These are phyloP conservation scores for Pseudoturritis turrita DNA, from an alignment of 345 rosid species.

Conservation along the genomic window DNA sequence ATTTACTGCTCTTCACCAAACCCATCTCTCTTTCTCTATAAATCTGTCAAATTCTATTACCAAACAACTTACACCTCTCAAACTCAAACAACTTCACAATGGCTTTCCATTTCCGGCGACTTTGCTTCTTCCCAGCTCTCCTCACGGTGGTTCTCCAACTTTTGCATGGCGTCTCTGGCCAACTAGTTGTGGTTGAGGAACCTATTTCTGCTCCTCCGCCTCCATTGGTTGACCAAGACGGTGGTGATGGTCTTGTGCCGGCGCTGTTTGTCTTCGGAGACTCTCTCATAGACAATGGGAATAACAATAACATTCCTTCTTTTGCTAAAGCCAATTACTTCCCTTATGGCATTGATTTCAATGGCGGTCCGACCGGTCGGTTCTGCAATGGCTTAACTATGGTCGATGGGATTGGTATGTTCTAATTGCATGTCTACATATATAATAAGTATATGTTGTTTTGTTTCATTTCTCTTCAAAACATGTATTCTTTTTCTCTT, in stretches of 20 bases:
- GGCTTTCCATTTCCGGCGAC: constrained; percentile 17
- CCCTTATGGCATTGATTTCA: constrained; percentile 96
- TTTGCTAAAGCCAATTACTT: constrained; percentile 90
- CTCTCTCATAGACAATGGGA: constrained; percentile 91
- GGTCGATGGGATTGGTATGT: constrained; percentile 81
- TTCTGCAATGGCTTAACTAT: constrained; percentile 94
- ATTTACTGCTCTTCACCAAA: constrained; percentile 41
- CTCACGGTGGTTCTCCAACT: background rate
- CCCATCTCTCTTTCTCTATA: constrained; percentile 3
- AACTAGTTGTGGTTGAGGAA: constrained; percentile 20
- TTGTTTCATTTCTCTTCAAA: background rate
- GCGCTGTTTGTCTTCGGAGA: constrained; percentile 94
- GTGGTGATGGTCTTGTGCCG: constrained; percentile 47
- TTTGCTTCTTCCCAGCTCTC: background rate
- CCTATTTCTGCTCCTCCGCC: constrained; percentile 22
- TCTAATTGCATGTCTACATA: background rate
- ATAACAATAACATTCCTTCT: constrained; percentile 79
- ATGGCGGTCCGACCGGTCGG: constrained; percentile 95
- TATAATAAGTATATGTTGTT: background rate
- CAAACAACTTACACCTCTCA: background rate
- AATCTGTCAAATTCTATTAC: background rate
- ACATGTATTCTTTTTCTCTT: background rate
- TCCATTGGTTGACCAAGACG: constrained; percentile 14
- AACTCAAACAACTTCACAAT: constrained; percentile 1
- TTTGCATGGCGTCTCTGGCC: constrained; percentile 12